Evolutionary conservation across 768 basidiomycete genomes (phyloP).

Genomic region (Neoboletus subvelutipes): DNA sequence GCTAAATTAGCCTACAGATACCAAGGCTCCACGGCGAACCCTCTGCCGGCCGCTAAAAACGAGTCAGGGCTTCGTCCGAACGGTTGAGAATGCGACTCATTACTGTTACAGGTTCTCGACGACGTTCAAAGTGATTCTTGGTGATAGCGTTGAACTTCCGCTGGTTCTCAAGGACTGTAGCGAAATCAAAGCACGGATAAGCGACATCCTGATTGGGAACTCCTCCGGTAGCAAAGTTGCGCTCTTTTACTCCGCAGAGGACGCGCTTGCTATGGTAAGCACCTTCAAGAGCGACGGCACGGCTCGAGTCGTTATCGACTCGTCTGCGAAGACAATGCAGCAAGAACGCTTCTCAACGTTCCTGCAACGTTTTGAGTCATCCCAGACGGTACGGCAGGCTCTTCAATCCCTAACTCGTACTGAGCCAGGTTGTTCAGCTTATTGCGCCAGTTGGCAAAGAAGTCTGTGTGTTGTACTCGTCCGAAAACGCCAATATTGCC

Average conservation of each 20-base stretch:
- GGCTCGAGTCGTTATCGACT: conserved; percentile 44
- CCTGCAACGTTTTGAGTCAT: conserved; percentile 46
- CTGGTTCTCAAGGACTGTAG: conserved; percentile 44
- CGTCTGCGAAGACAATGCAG: conserved; percentile 41
- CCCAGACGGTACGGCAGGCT: conserved; percentile 48
- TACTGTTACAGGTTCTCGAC: conserved; percentile 22
- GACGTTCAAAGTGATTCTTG: conserved; percentile 49
- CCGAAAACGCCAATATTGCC: conserved; percentile 44
- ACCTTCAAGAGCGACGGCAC: conserved; percentile 52
- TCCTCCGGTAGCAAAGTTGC: conserved; percentile 48
- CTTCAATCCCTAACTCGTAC: not conserved
- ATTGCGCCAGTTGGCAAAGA: conserved; percentile 50
- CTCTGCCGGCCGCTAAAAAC: not conserved
- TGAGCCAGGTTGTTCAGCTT: conserved; percentile 43
- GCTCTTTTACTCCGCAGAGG: conserved; percentile 54
- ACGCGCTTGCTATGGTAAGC: conserved; percentile 50
- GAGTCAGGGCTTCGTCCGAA: conserved; percentile 20
- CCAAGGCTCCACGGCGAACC: conserved; percentile 19
- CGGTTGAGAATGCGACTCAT: conserved; percentile 3
- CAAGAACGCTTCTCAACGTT: conserved; percentile 50
- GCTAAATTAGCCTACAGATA: conserved; percentile 22
- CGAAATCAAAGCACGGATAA: conserved; percentile 33
- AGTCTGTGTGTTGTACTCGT: conserved; percentile 60
- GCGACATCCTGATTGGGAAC: conserved; percentile 39
- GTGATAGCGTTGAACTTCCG: conserved; percentile 50